These are phyloP conservation scores for Hypoxylon sp. DNA, from an alignment of 2,329 filamentous ascomycete species.

Conservation along the genomic window DNA sequence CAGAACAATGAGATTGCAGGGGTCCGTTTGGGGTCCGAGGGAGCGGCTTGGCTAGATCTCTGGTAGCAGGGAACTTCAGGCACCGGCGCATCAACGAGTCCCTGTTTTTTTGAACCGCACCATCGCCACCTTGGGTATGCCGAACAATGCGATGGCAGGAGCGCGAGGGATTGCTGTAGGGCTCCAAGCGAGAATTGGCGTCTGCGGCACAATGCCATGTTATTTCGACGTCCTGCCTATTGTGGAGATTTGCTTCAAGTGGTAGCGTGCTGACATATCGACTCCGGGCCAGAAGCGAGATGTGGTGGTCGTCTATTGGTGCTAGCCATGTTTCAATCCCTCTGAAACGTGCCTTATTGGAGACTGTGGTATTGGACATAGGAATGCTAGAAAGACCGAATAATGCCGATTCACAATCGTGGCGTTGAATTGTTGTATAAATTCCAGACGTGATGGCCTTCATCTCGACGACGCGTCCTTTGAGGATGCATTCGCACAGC, in stretches of 20 bases:
- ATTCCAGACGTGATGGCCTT: conserved; percentile 11
- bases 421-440: too few species aligned
- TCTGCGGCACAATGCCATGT: conserved; percentile 7
- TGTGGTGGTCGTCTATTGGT: conserved; percentile 34
- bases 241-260: background rate
- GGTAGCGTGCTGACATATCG: background rate
- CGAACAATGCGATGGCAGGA: too few species aligned
- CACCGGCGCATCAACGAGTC: conserved; percentile 15
- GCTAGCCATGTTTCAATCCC: conserved; percentile 21
- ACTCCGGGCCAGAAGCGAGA: background rate
- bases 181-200: background rate
- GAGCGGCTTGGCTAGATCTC: conserved; percentile 23
- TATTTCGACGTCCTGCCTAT: conserved; percentile 17
- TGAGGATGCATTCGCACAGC: background rate
- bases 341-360: conserved; percentile 5
- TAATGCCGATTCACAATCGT: conserved; percentile 26
- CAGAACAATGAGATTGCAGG: conserved; percentile 7
- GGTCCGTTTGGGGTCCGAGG: conserved; percentile 11
- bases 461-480: background rate
- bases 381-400: conserved; percentile 22
- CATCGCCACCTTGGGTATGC: conserved; percentile 9
- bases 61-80: conserved; percentile 17
- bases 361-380: conserved; percentile 11
- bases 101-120: conserved; percentile 1
- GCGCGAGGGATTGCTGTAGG: too few species aligned